These are phyloP conservation scores for Neurospora pannonica DNA, from an alignment of 495 filamentous ascomycete genomes.

Conservation along the genomic window DNA sequence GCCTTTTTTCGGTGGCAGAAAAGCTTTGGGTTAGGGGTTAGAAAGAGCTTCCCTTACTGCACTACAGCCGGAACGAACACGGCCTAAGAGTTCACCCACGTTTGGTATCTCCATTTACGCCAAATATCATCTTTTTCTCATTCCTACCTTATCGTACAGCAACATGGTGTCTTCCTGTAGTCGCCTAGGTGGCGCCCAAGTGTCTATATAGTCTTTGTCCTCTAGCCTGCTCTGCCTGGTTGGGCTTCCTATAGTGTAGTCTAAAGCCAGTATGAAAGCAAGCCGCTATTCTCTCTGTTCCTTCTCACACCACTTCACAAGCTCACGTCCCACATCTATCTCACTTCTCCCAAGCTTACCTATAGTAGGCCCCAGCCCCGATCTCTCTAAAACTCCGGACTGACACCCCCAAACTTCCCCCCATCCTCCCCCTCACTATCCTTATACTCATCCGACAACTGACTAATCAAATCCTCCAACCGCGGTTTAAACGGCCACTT, in stretches of 20 bases:
- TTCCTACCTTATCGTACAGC: background rate
- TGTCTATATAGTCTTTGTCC: background rate
- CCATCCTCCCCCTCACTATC: background rate
- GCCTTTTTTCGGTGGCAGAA: too few species aligned
- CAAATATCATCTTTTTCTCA: background rate
- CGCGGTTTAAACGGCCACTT: slow-evolving; percentile 50
- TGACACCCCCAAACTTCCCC: background rate
- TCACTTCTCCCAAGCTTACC: background rate
- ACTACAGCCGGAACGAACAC: too few species aligned
- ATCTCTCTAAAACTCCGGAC: background rate
- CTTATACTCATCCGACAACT: slow-evolving; percentile 19
- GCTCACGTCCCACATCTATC: background rate
- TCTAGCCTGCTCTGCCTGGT: background rate
- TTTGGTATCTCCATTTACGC: background rate
- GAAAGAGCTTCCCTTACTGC: too few species aligned
- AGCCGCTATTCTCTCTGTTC: background rate
- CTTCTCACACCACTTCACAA: background rate
- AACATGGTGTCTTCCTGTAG: background rate
- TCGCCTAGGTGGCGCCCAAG: background rate
- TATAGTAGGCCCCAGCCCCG: background rate
- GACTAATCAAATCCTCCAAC: slow-evolving; percentile 30
- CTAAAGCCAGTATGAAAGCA: background rate
- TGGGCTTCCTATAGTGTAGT: background rate
- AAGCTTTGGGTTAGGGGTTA: too few species aligned
- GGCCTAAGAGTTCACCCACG: background rate